Evolutionary conservation across 306 rosid genomes (phyloP).

Genomic region (Cucurbita maxima): DNA sequence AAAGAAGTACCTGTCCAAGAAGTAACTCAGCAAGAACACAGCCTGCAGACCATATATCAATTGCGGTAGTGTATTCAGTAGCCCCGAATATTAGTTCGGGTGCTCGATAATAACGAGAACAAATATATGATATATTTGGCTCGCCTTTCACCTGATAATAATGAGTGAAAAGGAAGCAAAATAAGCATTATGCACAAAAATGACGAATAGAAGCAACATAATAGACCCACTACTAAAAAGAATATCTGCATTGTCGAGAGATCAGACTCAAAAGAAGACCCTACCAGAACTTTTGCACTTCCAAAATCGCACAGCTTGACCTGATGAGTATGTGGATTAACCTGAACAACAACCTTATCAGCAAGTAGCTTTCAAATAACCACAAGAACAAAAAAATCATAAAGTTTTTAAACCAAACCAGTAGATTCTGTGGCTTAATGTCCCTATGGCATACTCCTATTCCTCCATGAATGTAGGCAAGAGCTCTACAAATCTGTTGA

Average conservation of each 20-base stretch:
- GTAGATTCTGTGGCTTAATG: constrained; percentile 52
- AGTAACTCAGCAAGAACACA: constrained; percentile 56
- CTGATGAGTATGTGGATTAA: constrained; percentile 58
- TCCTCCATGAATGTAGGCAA: constrained; percentile 54
- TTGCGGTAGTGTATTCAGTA: constrained; percentile 58
- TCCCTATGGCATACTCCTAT: constrained; percentile 55
- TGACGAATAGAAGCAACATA: neutral
- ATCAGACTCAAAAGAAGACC: constrained; percentile 9
- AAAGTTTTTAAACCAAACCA: constrained; percentile 23
- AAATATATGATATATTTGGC: constrained; percentile 63
- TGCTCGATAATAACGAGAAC: constrained; percentile 63
- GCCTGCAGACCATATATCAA: constrained; percentile 61
- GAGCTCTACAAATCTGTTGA: constrained; percentile 55
- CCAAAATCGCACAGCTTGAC: constrained; percentile 60
- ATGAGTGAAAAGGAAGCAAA: neutral
- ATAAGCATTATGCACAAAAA: neutral
- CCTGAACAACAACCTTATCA: constrained; percentile 23
- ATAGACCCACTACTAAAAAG: neutral
- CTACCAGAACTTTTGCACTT: constrained; percentile 76
- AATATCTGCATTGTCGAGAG: neutral
- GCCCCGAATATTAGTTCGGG: constrained; percentile 70
- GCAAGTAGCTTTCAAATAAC: neutral
- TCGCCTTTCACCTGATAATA: constrained; percentile 47
- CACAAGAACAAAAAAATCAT: neutral
- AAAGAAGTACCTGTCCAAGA: constrained; percentile 43